phyloP scores from a whole-genome alignment of 2,329 filamentous ascomycete species.

The Colletotrichum tofieldiae region DNA sequence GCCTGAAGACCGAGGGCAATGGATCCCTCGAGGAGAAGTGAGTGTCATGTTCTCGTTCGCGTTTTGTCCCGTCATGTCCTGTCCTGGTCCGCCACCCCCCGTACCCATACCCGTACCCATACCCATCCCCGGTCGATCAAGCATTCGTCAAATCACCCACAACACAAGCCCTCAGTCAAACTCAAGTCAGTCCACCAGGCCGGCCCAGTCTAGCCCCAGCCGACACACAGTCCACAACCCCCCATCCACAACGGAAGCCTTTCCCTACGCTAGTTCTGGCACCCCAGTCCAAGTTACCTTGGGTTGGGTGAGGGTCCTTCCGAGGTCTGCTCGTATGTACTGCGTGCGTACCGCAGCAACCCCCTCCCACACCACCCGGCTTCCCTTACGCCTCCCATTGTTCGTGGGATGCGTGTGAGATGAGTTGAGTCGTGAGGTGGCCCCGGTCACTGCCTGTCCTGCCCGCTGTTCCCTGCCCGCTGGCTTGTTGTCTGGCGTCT shows the following conservation, averaged over 20 bases:
- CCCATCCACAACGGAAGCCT: background rate
- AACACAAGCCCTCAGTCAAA: background rate
- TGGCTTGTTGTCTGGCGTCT: background rate
- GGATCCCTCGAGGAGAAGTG: slow-evolving; percentile 54
- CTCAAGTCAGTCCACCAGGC: slow-evolving; percentile 26
- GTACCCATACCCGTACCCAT: background rate
- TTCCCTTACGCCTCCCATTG: background rate
- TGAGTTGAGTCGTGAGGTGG: slow-evolving; percentile 15
- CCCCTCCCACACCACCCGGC: background rate
- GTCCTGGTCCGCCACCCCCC: slow-evolving; percentile 6
- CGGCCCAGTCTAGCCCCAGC: slow-evolving; percentile 19
- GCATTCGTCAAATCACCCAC: slow-evolving; percentile 21
- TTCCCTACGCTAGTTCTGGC: background rate
- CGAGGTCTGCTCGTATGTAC: background rate
- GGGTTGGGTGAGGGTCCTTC: background rate
- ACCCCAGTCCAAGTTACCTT: slow-evolving; percentile 2
- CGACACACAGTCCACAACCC: background rate
- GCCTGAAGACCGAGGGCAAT: slow-evolving; percentile 61
- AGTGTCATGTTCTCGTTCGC: slow-evolving; percentile 45
- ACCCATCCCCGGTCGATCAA: slow-evolving; percentile 21
- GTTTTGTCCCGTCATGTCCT: slow-evolving; percentile 13
- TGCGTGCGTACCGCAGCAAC: background rate
- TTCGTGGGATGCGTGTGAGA: slow-evolving; percentile 1
- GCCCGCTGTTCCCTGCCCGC: background rate
- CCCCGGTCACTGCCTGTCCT: background rate